Evolutionary conservation across 164 flowering plant genomes (phyloP), one percentile per base, ranked within the genome.

Genomic region (Dillenia turbinata): DNA sequence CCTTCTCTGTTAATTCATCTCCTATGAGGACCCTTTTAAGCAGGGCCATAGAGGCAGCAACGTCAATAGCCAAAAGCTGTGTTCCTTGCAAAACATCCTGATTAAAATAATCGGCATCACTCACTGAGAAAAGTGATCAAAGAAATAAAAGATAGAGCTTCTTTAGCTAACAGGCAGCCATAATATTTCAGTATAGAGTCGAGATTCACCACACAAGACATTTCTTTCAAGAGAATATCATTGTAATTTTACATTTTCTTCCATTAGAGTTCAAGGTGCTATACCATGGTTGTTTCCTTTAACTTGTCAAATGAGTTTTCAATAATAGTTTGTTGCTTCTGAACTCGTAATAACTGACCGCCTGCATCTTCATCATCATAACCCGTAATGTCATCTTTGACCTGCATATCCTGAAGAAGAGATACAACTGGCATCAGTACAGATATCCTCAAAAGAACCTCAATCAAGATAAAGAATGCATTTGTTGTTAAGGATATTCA

Each of bases 51-150:
- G 97, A 88, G 71, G 99, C 95, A 79, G 78, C 92, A 64, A 75
- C 80, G 77, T 94, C 99, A 71, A 91, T 85, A 48, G 96, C 99
- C 54, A 95, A 83, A 62, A 95, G 95, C 69, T 91, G 97, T 61
- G 97, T 88, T 46, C 96, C 99, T 87, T 91, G 97, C 83, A 74
- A 81, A 60, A 95, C 96, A 85, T 95, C 94, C 99, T 94, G 86
- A 69, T 61, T 46, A 66, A 17, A 44, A 17, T 51, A 63, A 64
- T 69, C 44, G 19, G 17, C 56, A 60, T 24, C 26, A 44, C 55
- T 19, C 22, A 19, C 22, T 19, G 13, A 72, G 24, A 40, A 47
- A 0, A 57, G 52, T 53, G 13, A 61, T 15, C 53, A n/a, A 43
- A 15, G 14, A n/a, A 12, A 62, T 56, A 14, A 49, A 9, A 44